Evolutionary conservation across 257 asterid genomes (phyloP).

Genomic region (Nemophila menziesii): DNA sequence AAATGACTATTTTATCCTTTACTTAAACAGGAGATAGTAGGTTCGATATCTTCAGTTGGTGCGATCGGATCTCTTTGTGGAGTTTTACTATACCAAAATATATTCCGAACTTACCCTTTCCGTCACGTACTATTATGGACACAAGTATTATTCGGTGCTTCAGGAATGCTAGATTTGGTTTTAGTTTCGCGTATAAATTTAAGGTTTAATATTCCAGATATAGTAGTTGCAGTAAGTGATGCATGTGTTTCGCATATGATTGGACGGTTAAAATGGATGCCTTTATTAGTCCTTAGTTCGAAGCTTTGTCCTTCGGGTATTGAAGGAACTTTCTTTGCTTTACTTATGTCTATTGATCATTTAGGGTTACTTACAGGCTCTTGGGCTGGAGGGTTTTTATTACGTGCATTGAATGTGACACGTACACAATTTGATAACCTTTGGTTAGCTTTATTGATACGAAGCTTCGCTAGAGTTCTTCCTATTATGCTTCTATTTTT

Average conservation of each 20-base stretch:
- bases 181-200: constrained; percentile 70
- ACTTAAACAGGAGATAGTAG: constrained; percentile 70
- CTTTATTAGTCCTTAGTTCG: constrained; percentile 76
- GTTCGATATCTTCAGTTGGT: constrained; percentile 71
- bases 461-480: constrained; percentile 45
- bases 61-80: constrained; percentile 73
- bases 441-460: constrained; percentile 64
- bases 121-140: constrained; percentile 73
- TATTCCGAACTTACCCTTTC: constrained; percentile 55
- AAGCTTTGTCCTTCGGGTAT: constrained; percentile 86
- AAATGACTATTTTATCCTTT: background rate
- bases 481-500: constrained; percentile 52
- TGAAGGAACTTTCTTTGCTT: constrained; percentile 85
- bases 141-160: constrained; percentile 56
- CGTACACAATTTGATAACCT: constrained; percentile 46
- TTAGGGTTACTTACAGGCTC: constrained; percentile 67
- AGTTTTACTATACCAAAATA: constrained; percentile 55
- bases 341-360: constrained; percentile 84
- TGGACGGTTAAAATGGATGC: constrained; percentile 89
- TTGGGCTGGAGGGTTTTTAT: constrained; percentile 75
- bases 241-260: constrained; percentile 63
- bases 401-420: constrained; percentile 53
- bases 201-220: constrained; percentile 49
- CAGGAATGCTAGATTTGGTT: constrained; percentile 67
- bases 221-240: constrained; percentile 59